Conservation (phyloP, 495 filamentous ascomycete species). For the Penicillium tannophilum region DNA sequence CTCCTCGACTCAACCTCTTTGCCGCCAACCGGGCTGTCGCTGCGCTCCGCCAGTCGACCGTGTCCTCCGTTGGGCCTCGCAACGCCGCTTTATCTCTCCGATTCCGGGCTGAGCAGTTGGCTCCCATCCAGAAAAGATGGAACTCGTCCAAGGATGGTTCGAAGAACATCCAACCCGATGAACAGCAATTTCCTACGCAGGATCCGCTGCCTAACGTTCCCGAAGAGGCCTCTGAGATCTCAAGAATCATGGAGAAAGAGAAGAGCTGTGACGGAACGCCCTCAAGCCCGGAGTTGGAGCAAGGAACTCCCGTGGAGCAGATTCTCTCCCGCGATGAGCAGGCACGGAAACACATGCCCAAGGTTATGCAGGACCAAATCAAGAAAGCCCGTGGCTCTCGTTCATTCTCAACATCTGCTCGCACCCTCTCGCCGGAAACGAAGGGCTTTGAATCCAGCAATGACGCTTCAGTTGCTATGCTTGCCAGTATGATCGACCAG, state of each 20-base stretch:
- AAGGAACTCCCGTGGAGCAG: conserved; percentile 65
- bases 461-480: conserved; percentile 35
- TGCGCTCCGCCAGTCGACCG: conserved; percentile 35
- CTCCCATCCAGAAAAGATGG: conserved; percentile 33
- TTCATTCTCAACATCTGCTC: conserved; percentile 60
- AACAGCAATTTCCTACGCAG: conserved; percentile 52
- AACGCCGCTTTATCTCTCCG: conserved; percentile 28
- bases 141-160: conserved; percentile 47
- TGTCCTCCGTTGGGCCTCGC: conserved; percentile 26
- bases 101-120: conserved; percentile 27
- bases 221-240: conserved; percentile 63
- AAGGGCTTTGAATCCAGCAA: conserved; percentile 17
- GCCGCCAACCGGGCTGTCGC: conserved; percentile 38
- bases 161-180: conserved; percentile 40
- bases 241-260: conserved; percentile 49
- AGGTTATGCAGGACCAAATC: conserved; percentile 64
- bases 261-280: conserved; percentile 45
- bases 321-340: conserved; percentile 66
- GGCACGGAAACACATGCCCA: conserved; percentile 63
- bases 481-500: conserved; percentile 43
- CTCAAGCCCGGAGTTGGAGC: conserved; percentile 63
- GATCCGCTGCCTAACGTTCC: conserved; percentile 62
- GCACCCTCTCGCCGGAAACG: conserved; percentile 37
- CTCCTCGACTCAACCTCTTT: conserved; percentile 43
- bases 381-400: conserved; percentile 50